A percentile compares a stretch with the other conserved stretches of the same genome.
Conservation (phyloP, 495 filamentous ascomycete genomes). For the Mytilinidion resinicola region DNA sequence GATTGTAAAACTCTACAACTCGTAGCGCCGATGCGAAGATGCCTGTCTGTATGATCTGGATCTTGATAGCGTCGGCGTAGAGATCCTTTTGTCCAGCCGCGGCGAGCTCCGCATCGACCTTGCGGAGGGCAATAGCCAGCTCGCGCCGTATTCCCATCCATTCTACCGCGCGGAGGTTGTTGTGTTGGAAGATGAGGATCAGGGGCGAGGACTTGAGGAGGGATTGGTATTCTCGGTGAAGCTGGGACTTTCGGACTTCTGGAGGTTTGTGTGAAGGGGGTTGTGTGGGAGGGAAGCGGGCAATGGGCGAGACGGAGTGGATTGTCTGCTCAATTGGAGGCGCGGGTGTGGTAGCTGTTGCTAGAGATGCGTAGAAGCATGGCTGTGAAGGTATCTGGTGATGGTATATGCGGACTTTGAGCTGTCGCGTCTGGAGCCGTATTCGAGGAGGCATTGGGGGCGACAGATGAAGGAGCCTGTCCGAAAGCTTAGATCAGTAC, state of each 20-base stretch:
- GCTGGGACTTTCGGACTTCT: slow-evolving; percentile 86
- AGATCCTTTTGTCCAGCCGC: slow-evolving; percentile 43
- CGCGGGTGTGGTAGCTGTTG: slow-evolving; percentile 46
- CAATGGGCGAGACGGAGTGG: slow-evolving; percentile 48
- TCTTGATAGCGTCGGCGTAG: slow-evolving; percentile 52
- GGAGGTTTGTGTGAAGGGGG: slow-evolving; percentile 83
- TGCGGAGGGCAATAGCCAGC: slow-evolving; percentile 59
- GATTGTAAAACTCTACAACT: slow-evolving; percentile 80
- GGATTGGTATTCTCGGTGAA: slow-evolving; percentile 88
- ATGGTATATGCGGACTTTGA: slow-evolving; percentile 7
- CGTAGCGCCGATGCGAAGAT: slow-evolving; percentile 80
- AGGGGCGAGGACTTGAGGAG: slow-evolving; percentile 82
- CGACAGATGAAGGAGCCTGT: background rate
- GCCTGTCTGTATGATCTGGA: slow-evolving; percentile 79
- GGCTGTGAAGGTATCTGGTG: slow-evolving; percentile 40
- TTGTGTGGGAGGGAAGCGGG: slow-evolving; percentile 60
- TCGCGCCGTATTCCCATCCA: slow-evolving; percentile 85
- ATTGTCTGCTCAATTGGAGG: slow-evolving; percentile 48
- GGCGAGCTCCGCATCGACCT: slow-evolving; percentile 52
- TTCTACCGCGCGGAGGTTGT: slow-evolving; percentile 82
- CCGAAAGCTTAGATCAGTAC: background rate
- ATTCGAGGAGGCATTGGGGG: slow-evolving; percentile 46
- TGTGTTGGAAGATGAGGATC: slow-evolving; percentile 93
- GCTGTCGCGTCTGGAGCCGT: slow-evolving; percentile 25
- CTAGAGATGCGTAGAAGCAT: slow-evolving; percentile 35